Base-by-base conservation (phyloP, 1,284 basidiomycete species). In the Tilletia horrida region DNA sequence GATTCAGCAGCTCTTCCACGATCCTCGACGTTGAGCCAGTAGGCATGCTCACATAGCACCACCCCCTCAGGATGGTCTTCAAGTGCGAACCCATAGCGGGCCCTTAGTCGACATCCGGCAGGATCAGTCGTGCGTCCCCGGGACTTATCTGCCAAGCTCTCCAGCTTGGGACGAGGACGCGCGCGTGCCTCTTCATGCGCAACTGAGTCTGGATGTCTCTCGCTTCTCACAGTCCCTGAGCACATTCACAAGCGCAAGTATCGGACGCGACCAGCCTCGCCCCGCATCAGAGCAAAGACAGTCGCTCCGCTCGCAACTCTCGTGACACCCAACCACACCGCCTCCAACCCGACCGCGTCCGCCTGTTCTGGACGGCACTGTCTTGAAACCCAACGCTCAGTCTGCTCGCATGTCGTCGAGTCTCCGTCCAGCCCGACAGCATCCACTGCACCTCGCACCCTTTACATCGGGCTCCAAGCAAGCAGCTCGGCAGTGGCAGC, bases 401-500 rank as follows among this genome's bases (percentile, higher is more conserved):
- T 48, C 45, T 4, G 4, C 45, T 6, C 21, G 18, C 55, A 9
- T 16, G 11, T 40, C 11, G 35, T 40, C 35, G 35, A 40, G 4
- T 40, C 35, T 40, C 35, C 35, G 35, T 40, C 35, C 35, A 40
- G 35, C 35, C 35, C 35, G 35, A 52, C 50, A 25, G 23, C 27
- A 13, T 27, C 14, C 50, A 52, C 6, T 21, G 50, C n/a, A 16
- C 18, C 4, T 21, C 50, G 7, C 50, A 4, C 21, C 27, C 50
- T 27, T 29, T 59, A 29, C 55, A 59, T 35, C 55, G 55, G 3
- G 55, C 35, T 14, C 27, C 55, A 25, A 59, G 55, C 55, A 59
- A 59, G 27, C 55, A 59, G 11, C 55, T 59, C 55, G 55, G 55
- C 27, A 59, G 55, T 16, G 55, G 55, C 4, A 59, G 55, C 31